Evolutionary conservation across 805 yeast genomes (phyloP).

Genomic region (Ascoidea rubescens): DNA sequence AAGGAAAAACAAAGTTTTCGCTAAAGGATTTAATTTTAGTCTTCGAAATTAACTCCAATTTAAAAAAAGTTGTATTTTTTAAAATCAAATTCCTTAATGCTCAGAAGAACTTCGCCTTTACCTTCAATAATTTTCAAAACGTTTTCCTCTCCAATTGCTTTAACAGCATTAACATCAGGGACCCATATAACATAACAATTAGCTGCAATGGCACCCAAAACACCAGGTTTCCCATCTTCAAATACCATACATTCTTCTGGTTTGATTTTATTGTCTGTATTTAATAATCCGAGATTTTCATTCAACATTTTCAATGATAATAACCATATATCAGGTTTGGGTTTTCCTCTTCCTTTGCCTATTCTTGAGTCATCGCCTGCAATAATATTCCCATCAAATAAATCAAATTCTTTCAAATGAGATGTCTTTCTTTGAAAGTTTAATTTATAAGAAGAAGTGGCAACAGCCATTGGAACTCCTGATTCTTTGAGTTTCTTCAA

Average conservation of each 20-base stretch:
- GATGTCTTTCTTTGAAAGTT: conserved; percentile 63
- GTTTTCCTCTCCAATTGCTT: conserved; percentile 31
- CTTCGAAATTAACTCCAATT: not conserved
- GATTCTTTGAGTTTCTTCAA: conserved; percentile 35
- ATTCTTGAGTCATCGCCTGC: conserved; percentile 85
- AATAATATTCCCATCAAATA: conserved; percentile 45
- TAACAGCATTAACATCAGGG: conserved; percentile 66
- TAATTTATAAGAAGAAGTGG: conserved; percentile 61
- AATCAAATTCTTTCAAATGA: conserved; percentile 48
- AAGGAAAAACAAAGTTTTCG: too few species aligned
- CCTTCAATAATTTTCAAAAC: conserved; percentile 36
- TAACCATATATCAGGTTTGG: conserved; percentile 86
- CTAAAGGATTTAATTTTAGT: too few species aligned
- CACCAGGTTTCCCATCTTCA: conserved; percentile 95
- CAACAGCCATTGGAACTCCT: conserved; percentile 72
- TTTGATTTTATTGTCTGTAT: conserved; percentile 26
- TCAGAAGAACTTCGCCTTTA: conserved; percentile 34
- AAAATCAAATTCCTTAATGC: not conserved
- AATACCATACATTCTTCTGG: conserved; percentile 80
- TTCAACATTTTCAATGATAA: conserved; percentile 66
- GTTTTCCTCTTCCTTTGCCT: conserved; percentile 82
- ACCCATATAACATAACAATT: conserved; percentile 89
- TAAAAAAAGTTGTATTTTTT: too few species aligned
- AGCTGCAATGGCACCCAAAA: conserved; percentile 68
- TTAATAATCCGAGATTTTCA: conserved; percentile 23